Evolutionary conservation across 2,329 filamentous ascomycete genomes (phyloP).

Genomic region (Aureobasidium pullulans): DNA sequence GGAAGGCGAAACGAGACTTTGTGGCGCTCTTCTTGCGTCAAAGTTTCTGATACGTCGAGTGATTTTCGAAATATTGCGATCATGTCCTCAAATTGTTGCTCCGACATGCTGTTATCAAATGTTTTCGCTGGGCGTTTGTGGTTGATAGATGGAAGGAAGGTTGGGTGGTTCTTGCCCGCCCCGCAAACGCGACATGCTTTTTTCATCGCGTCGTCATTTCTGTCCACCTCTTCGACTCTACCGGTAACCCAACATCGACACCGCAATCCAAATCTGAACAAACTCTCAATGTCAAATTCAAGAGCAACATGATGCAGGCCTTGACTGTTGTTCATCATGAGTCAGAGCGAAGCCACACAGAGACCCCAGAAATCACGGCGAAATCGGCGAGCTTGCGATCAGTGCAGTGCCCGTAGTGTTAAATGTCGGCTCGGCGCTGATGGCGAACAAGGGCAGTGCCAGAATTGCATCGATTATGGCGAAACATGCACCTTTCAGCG

Average conservation of each 20-base stretch:
- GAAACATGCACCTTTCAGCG: conserved; percentile 43
- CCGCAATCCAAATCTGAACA: too few species aligned
- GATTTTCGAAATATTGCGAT: background rate
- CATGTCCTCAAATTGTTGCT: background rate
- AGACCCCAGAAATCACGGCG: conserved; percentile 16
- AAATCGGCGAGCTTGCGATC: conserved; percentile 29
- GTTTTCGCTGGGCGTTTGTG: too few species aligned
- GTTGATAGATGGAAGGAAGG: too few species aligned
- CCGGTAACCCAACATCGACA: too few species aligned
- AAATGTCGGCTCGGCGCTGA: conserved; percentile 36
- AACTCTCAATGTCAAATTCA: too few species aligned
- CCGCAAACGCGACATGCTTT: too few species aligned
- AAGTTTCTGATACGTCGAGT: background rate
- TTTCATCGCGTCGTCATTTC: too few species aligned
- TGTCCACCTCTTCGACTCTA: too few species aligned
- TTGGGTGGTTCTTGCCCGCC: too few species aligned
- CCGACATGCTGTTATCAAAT: background rate
- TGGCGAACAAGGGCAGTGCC: conserved; percentile 36
- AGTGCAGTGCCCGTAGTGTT: conserved; percentile 40
- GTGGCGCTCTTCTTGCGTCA: background rate
- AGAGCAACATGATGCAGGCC: background rate
- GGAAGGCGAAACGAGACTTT: background rate
- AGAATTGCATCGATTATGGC: conserved; percentile 45
- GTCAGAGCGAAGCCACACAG: background rate
- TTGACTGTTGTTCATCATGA: background rate